phyloP scores from a whole-genome alignment of 495 filamentous ascomycete genomes.

The Xylaria grammica region DNA sequence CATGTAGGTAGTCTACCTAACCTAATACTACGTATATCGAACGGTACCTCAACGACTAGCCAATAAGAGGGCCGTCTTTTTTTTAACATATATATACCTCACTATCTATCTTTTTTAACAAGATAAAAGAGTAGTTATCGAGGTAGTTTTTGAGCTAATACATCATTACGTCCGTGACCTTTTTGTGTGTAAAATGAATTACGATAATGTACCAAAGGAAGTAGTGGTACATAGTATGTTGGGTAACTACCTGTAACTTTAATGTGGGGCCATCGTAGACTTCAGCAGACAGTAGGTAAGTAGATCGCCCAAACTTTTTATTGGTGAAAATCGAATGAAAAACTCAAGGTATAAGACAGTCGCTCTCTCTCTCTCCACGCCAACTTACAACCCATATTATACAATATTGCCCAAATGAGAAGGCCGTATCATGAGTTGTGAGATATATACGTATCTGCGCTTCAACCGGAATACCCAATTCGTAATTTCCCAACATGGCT shows the following conservation, averaged over 20 bases:
- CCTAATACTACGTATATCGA: no score
- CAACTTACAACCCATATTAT: neutral
- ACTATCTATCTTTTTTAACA: no score
- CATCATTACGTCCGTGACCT: no score
- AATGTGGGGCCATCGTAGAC: neutral
- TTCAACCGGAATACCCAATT: neutral
- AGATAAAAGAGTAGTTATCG: no score
- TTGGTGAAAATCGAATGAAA: neutral
- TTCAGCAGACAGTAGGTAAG: neutral
- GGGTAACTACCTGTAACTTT: neutral
- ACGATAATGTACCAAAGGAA: no score
- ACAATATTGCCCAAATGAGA: neutral
- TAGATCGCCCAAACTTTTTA: neutral
- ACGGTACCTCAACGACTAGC: no score
- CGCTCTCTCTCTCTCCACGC: neutral
- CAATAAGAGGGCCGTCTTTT: no score
- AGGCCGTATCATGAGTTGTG: neutral
- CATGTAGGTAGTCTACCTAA: no score
- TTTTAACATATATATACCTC: no score
- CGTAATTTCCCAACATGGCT: slow-evolving; percentile 18
- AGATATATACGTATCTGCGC: neutral
- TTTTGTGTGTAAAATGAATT: no score
- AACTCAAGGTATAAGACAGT: neutral
- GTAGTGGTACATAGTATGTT: no score
- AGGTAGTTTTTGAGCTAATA: no score